Base-by-base conservation (phyloP, 1,139 yeast species). In the Taphrina betulina region DNA sequence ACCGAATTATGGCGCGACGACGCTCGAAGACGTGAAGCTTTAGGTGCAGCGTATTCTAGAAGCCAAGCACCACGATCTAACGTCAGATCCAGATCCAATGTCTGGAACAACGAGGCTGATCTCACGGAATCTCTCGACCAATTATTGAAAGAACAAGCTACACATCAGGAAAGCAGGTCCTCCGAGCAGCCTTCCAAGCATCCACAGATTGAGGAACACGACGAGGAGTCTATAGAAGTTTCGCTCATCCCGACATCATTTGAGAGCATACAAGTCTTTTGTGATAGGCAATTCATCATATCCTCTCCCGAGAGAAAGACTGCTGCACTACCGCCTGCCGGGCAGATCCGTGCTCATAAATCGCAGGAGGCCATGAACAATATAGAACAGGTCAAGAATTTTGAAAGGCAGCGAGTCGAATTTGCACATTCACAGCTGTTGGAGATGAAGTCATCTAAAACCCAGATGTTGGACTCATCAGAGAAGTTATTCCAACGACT, bases 1-100 rank as follows among this genome's bases (percentile, higher is more conserved):
- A 75, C 76, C 56, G 79, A 78, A 42, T 72, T 88, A 14, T 76
- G 85, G 71, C 74, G 75, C 28, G 94, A 86, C 64, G 79, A 86
- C 29, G 71, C 69, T 34, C 75, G 68, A 58, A 82, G 88, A 61
- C 73, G 92, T 53, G 69, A 68, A 16, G 43, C 41, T n/a, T 23
- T 40, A 28, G 58, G 61, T 1, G 12, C 36, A 28, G 28, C 20
- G 5, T 22, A 24, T 17, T n/a, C 26, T 10, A 29, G 28, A 14
- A 43, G 48, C 14, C 42, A 38, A 26, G 4, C 45, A 22, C 60
- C 60, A 20, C 35, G 36, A 26, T 44, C 57, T 34, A 23, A 54
- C 19, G 57, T 58, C 4, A 40, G 40, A 14, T 50, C 36, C 12
- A n/a, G 36, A 2, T 33, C 38, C 3, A 33, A 28, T 26, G 45